Base-by-base conservation (phyloP, 169 alveolate species). In the Plasmodium vinckei region DNA sequence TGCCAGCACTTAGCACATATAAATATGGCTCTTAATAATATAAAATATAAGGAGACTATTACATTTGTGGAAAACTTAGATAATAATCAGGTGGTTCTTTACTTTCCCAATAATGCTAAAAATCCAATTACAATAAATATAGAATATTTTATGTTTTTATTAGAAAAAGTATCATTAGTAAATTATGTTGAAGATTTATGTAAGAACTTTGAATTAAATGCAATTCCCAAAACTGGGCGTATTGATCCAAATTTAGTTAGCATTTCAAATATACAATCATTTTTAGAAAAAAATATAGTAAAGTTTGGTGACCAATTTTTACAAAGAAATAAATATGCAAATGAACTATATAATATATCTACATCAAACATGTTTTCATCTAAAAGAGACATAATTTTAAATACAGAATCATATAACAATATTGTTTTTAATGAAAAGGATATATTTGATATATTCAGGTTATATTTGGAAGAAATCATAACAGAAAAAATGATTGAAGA, bases 361-460 rank as follows among this genome's bases (percentile, higher is more conserved):
- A 82, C 63, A 12, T 39, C 79, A 9, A 82, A 39, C 27, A 44
- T 82, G n/a, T 67, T 65, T 82, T 65, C 69, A 13, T 42, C 82
- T 60, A 82, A 65, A 82, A 82, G 68, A n/a, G 84, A 82, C 12
- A 65, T 82, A 12, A 54, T 67, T 9, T 59, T 82, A 5, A 82
- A 19, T 12, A 10, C n/a, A 1, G 27, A 47, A 15, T 27, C 90
- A 12, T 82, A 82, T 70, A 82, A 82, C 53, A 82, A 82, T 56
- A 53, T 82, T n/a, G 27, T 65, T 53, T 82, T 82, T 46, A 42
- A 67, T 27, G 84, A 82, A 82, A 82, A 61, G 25, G 90, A 82
- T 12, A 53, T 82, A 4, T 82, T 67, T 39, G 68, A 82, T 17
- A 42, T 42, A 23, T 19, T 65, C 2, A 42, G 12, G 23, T 54